phyloP scores from a whole-genome alignment of 1,284 basidiomycete species.

The Amylostereum areolatum region DNA sequence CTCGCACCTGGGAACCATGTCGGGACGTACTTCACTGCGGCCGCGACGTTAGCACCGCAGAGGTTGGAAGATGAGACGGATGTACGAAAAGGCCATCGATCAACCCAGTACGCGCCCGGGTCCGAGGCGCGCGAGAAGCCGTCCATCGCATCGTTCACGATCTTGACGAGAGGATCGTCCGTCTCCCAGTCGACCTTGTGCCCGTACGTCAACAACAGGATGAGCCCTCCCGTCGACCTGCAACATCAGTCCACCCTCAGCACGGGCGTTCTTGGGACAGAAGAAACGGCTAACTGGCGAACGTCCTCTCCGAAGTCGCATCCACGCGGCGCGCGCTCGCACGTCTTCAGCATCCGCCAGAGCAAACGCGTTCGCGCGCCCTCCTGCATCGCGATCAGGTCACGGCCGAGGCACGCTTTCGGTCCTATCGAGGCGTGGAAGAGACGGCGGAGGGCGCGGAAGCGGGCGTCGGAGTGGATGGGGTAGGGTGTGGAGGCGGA shows the following conservation, averaged over 20 bases:
- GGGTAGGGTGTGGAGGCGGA: constrained; percentile 7
- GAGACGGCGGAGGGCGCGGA: constrained; percentile 32
- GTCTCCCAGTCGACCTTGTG: constrained; percentile 22
- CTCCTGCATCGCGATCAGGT: constrained; percentile 23
- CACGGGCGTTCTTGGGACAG: constrained; percentile 1
- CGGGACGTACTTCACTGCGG: constrained; percentile 27
- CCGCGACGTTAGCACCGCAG: no score
- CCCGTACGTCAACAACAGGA: constrained; percentile 33
- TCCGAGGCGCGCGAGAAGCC: constrained; percentile 32
- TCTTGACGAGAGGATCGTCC: constrained; percentile 30
- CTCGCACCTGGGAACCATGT: constrained; percentile 29
- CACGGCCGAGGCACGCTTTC: constrained; percentile 20
- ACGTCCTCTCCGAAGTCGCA: constrained; percentile 24
- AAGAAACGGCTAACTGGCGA: constrained; percentile 20
- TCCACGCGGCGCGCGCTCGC: constrained; percentile 2
- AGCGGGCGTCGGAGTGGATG: constrained; percentile 29
- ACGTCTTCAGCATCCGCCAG: constrained; percentile 24
- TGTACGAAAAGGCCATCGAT: constrained; percentile 27
- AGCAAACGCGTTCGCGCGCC: constrained; percentile 24
- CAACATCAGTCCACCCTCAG: constrained; percentile 4
- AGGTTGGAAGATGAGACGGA: neutral
- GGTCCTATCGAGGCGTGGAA: constrained; percentile 35
- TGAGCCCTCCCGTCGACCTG: constrained; percentile 30
- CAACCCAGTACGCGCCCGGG: constrained; percentile 33
- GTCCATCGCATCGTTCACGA: constrained; percentile 36